Percentiles rank a stretch among this genome's conserved stretches.
Evolutionary conservation across 1,139 yeast species (phyloP).

Genomic region (Geotrichum australiense): DNA sequence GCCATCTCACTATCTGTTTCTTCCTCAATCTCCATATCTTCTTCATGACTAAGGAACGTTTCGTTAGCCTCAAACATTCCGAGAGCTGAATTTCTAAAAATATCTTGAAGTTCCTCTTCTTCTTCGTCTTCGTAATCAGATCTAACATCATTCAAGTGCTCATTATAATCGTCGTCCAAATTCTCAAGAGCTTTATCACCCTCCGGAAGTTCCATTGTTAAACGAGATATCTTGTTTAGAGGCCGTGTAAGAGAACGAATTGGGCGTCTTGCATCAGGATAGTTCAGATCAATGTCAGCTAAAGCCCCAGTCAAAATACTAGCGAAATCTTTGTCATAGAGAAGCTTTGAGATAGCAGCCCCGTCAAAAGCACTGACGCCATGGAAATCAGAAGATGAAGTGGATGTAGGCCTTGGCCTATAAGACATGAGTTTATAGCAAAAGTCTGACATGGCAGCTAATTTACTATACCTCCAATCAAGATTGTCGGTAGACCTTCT

Average conservation of each 20-base stretch:
- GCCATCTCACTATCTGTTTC: constrained; percentile 26
- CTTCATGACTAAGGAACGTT: constrained; percentile 56
- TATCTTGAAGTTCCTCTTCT: constrained; percentile 72
- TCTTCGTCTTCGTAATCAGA: constrained; percentile 23
- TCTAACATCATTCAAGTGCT: constrained; percentile 19
- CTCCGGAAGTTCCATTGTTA: constrained; percentile 30
- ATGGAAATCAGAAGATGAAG: constrained; percentile 33
- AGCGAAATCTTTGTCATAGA: constrained; percentile 63
- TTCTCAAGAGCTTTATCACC: constrained; percentile 45
- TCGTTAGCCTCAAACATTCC: constrained; percentile 91
- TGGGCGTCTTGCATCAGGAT: constrained; percentile 57
- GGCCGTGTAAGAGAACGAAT: constrained; percentile 54
- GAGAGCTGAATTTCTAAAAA: constrained; percentile 78
- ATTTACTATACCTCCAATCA: constrained; percentile 44
- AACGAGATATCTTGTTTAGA: constrained; percentile 52
- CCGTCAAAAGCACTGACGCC: constrained; percentile 44
- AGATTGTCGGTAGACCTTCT: constrained; percentile 31
- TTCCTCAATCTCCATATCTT: constrained; percentile 39
- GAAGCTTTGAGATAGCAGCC: constrained; percentile 52
- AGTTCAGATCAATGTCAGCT: constrained; percentile 62
- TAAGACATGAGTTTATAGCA: constrained; percentile 30
- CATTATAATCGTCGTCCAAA: constrained; percentile 55
- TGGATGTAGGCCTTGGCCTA: constrained; percentile 23
- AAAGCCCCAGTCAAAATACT: constrained; percentile 49
- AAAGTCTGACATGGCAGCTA: constrained; percentile 53